Evolutionary conservation across 2,329 filamentous ascomycete genomes (phyloP), one percentile per base, ranked within the genome.

Genomic region (Colletotrichum sp.): DNA sequence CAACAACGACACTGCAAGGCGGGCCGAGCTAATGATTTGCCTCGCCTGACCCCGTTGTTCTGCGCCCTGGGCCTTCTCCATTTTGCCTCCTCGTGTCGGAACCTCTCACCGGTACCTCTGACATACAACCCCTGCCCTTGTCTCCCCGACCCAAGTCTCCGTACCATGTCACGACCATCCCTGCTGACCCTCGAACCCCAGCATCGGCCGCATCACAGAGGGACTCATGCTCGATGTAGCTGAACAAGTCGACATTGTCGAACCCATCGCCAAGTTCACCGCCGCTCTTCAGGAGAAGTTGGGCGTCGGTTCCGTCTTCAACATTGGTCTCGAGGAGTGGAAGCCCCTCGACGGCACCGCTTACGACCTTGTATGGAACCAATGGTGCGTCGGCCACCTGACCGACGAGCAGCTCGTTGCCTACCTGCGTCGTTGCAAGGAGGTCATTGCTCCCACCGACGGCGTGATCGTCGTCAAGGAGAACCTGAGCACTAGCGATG

Each of bases 341-440:
- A 74, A 79, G 13, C 87, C 89, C 1, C 85, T 80, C 0, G 79
- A 84, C 3, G 86, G 81, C 12, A 80, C 84, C 10, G 82, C 85
- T 65, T 98, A 98, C 84, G 94, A 96, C 82, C 83, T 98, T 61
- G 92, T 98, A 76, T 98, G 95, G 95, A 93, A 91, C 68, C 96
- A 98, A 84, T 98, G 96, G 96, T 98, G 96, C 83, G 84, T 96
- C 9, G 94, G 95, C 28, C 94, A 98, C 83, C 86, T 98, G 71
- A 95, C 91, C 1, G 95, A 98, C 82, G 85, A 84, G 9, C 92
- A 98, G 82, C 82, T 98, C 6, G 87, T 94, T 1, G 86, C 86
- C 3, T 98, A 93, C 80, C 84, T 98, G 18, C 79, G 85, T 72
- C 88, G 91, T 30, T 94, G 94, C 82, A 89, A 88, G 64, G 79